Percentiles rank a stretch among this genome's conserved stretches.
Conservation (phyloP, 768 basidiomycete species). For the Tricholoma matsutake region DNA sequence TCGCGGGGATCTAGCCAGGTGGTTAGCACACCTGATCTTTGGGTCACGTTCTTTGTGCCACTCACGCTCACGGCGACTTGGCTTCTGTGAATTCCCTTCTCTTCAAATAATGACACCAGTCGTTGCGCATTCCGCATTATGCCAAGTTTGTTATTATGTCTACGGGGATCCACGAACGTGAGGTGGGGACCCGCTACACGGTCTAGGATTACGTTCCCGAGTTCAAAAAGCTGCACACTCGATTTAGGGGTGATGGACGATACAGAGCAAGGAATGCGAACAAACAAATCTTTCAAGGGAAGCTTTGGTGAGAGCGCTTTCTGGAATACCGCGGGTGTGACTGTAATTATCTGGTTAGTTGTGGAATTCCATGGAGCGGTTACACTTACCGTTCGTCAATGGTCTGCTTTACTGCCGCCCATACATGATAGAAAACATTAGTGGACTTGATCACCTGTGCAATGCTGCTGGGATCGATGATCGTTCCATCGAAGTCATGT, state of each 20-base stretch:
- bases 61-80: conserved; percentile 51
- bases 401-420: conserved; percentile 29
- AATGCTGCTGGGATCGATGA: conserved; percentile 19
- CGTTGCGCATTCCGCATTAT: conserved; percentile 44
- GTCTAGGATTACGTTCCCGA: conserved; percentile 43
- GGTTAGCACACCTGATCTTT: neutral
- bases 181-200: conserved; percentile 46
- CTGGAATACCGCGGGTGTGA: conserved; percentile 10
- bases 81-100: conserved; percentile 34
- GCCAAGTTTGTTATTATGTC: conserved; percentile 29
- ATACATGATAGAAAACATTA: conserved; percentile 27
- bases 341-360: neutral
- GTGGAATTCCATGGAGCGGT: conserved; percentile 4
- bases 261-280: conserved; percentile 1
- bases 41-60: conserved; percentile 5
- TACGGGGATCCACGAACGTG: conserved; percentile 49
- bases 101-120: conserved; percentile 38
- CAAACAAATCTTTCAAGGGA: conserved; percentile 30
- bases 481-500: conserved; percentile 27
- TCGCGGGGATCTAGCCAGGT: conserved; percentile 52
- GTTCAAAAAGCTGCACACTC: conserved; percentile 44
- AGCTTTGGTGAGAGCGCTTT: conserved; percentile 8
- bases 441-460: conserved; percentile 13
- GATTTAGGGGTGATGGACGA: neutral
- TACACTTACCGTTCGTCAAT: conserved; percentile 20